phyloP scores from a whole-genome alignment of 116 monocot genomes.

The Cymodocea nodosa region DNA sequence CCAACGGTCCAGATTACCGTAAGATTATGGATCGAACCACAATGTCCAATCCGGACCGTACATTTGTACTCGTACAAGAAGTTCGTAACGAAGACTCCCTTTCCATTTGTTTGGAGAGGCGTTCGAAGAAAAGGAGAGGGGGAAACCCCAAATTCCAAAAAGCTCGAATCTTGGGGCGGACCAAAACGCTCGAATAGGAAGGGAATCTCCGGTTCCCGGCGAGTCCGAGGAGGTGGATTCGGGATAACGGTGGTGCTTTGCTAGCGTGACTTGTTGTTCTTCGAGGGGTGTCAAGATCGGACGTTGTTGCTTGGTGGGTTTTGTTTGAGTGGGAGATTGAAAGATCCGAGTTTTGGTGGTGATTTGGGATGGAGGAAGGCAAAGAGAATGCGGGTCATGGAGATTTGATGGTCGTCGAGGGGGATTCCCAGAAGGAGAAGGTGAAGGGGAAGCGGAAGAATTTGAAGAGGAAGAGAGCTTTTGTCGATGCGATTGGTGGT shows the following conservation, averaged over 20 bases:
- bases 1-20: not conserved
- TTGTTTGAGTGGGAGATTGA: not conserved
- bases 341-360: not conserved
- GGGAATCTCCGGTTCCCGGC: not conserved
- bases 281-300: not conserved
- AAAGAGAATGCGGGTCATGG: not conserved
- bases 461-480: slow-evolving; percentile 49
- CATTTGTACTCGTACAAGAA: no score
- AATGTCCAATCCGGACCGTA: not conserved
- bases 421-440: slow-evolving; percentile 4
- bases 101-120: not conserved
- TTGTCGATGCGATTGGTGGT: slow-evolving; percentile 10
- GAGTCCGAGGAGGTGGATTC: not conserved
- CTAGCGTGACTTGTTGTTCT: not conserved
- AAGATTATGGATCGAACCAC: not conserved
- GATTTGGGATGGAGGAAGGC: not conserved
- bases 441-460: not conserved
- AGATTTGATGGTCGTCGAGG: not conserved
- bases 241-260: not conserved
- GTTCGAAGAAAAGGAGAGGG: not conserved
- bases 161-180: not conserved
- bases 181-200: not conserved
- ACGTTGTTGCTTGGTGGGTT: not conserved
- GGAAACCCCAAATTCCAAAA: not conserved
- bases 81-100: not conserved